A percentile compares a stretch with the other conserved stretches of the same genome.
These are phyloP conservation scores for Crepidotus variabilis DNA, from an alignment of 768 basidiomycete genomes.

Conservation along the genomic window DNA sequence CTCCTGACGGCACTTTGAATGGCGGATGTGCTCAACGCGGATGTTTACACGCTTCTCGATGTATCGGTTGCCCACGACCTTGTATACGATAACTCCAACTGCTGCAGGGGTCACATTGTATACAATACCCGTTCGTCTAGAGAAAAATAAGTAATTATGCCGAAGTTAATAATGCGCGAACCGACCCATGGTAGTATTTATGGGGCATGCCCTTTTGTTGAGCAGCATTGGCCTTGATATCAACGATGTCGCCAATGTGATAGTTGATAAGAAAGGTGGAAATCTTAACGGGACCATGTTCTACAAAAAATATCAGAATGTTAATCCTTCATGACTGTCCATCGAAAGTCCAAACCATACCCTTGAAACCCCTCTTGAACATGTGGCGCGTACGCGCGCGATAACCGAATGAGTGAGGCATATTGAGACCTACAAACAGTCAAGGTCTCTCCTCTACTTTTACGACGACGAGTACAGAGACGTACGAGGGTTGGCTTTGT, in stretches of 20 bases:
- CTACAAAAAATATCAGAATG: constrained; percentile 35
- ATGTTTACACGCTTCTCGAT: constrained; percentile 99
- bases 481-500: constrained; percentile 48
- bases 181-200: constrained; percentile 96
- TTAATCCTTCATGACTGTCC: not conserved
- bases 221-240: constrained; percentile 99
- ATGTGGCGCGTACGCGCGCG: constrained; percentile 99
- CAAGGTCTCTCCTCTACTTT: constrained; percentile 5
- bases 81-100: constrained; percentile 97
- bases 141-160: constrained; percentile 1
- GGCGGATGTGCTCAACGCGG: constrained; percentile 91
- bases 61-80: constrained; percentile 98
- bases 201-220: constrained; percentile 99
- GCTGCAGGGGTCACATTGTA: constrained; percentile 97
- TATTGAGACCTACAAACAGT: constrained; percentile 54
- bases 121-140: constrained; percentile 95
- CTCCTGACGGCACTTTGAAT: constrained; percentile 97
- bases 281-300: constrained; percentile 85
- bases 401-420: constrained; percentile 99
- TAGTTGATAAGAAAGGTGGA: constrained; percentile 94
- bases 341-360: constrained; percentile 40
- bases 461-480: constrained; percentile 2
- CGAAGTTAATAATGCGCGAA: constrained; percentile 15
- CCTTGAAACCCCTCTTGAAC: constrained; percentile 99
- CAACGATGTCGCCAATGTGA: constrained; percentile 96